These are phyloP conservation scores for Taphrina pruni DNA, from an alignment of 1,139 yeast species.

Conservation along the genomic window DNA sequence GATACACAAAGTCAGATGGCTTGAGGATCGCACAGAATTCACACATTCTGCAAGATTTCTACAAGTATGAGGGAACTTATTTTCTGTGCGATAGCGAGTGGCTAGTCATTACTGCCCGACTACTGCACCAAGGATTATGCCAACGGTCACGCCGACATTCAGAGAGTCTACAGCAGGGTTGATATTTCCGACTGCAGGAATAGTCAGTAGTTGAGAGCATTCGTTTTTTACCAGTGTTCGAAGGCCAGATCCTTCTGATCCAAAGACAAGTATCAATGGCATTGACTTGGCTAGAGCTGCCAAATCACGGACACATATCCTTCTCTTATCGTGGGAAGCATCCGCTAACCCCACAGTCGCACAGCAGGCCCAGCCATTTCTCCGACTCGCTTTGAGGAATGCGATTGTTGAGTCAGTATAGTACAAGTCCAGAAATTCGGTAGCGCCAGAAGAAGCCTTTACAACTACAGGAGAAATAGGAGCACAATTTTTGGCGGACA, in stretches of 20 bases:
- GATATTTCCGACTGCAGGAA: conserved; percentile 7
- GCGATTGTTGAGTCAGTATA: conserved; percentile 63
- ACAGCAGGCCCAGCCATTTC: conserved; percentile 73
- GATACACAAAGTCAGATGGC: too few species aligned
- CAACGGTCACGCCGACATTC: conserved; percentile 36
- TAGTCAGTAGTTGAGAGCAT: conserved; percentile 12
- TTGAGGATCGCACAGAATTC: too few species aligned
- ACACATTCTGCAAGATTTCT: too few species aligned
- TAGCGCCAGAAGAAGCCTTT: conserved; percentile 87
- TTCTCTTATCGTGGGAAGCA: not conserved
- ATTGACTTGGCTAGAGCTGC: not conserved
- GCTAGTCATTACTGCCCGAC: not conserved
- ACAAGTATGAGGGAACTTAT: too few species aligned
- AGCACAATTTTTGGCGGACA: conserved; percentile 70
- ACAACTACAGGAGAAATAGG: conserved; percentile 76
- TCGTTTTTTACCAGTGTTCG: conserved; percentile 22
- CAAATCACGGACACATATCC: not conserved
- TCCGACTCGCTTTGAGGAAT: conserved; percentile 63
- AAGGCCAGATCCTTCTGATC: conserved; percentile 31
- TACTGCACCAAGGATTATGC: conserved; percentile 26
- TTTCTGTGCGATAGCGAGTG: too few species aligned
- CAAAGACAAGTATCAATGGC: conserved; percentile 26
- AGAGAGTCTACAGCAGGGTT: conserved; percentile 25
- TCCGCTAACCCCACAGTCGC: conserved; percentile 60
- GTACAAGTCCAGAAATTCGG: conserved; percentile 72